A percentile compares a stretch with the other conserved stretches of the same genome.
Evolutionary conservation across 495 filamentous ascomycete genomes (phyloP).

Genomic region (Umbilicaria muhlenbergii): DNA sequence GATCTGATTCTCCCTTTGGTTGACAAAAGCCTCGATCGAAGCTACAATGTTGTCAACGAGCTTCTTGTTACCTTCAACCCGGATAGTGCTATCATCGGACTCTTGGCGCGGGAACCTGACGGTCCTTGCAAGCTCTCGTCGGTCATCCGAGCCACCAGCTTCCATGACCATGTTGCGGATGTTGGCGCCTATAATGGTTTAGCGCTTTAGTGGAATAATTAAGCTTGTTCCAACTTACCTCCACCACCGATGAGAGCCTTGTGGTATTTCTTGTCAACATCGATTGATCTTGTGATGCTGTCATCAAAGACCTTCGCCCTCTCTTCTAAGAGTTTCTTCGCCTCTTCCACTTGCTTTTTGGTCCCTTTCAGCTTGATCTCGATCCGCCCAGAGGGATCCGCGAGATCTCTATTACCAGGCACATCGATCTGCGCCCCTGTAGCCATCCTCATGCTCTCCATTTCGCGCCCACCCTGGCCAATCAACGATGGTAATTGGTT

Average conservation of each 20-base stretch:
- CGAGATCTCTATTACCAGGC: conserved; percentile 45
- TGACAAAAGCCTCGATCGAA: conserved; percentile 62
- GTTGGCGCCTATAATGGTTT: conserved; percentile 50
- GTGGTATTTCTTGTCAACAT: conserved; percentile 85
- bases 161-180: conserved; percentile 74
- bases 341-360: conserved; percentile 74
- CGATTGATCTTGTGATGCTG: conserved; percentile 64
- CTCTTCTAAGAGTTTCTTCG: conserved; percentile 75
- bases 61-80: conserved; percentile 62
- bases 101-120: conserved; percentile 85
- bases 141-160: conserved; percentile 78
- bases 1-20: conserved; percentile 63
- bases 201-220: conserved; percentile 13
- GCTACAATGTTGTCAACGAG: conserved; percentile 82
- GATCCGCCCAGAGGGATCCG: conserved; percentile 46
- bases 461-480: conserved; percentile 71
- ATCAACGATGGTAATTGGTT: conserved; percentile 81
- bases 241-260: conserved; percentile 74
- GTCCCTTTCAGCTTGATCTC: conserved; percentile 84
- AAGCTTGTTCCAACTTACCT: conserved; percentile 40
- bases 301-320: conserved; percentile 75
- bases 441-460: conserved; percentile 71
- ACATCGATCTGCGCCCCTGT: conserved; percentile 85
- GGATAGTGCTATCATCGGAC: conserved; percentile 60
- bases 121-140: conserved; percentile 61